Base-by-base conservation (phyloP, 176 grass and related monocot species). In the Carex parvula region DNA sequence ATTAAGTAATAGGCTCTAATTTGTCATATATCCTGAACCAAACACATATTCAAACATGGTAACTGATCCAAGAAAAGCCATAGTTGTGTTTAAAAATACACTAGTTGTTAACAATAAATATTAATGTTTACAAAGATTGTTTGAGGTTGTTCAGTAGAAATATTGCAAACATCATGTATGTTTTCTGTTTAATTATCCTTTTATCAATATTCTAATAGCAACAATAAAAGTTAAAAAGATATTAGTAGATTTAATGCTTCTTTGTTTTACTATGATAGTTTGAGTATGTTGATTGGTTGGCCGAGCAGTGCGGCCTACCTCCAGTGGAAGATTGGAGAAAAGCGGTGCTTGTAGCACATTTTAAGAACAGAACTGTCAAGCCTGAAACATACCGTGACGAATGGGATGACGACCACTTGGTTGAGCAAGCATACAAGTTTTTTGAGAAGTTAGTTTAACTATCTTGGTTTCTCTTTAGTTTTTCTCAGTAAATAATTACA, bases 251-350 rank as follows among this genome's bases (percentile, higher is more conserved):
- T 77, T 77, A 56, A 56, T 16, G 72, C 50, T 32, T 32, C 6
- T 30, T 56, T 24, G 17, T 33, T 32, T 75, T 50, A 64, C 35
- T 73, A 13, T 64, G 77, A 70, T 80, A 98, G 96, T 99, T 99
- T 81, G 91, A 95, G 16, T 95, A 99, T 17, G 70, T 85, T 52
- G 87, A 99, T 75, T 95, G 96, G 91, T 88, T 99, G 1, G 90
- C 91, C 0, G 71, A 90, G 79, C 86, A 95, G 76, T 95, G 91
- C 0, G 56, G 88, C 0, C 8, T 81, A 82, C 88, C 88, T 53
- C 83, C 89, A 0, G 55, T 89, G 30, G 93, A 92, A 80, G 84
- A 92, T 80, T 93, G 96, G 96, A 95, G 91, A 81, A 92, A 90
- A 30, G 75, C 84, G 64, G 93, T 99, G 96, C 88, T 52, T 35